Percentiles rank a stretch among this genome's conserved stretches.
These are phyloP conservation scores for Phytophthora cajani DNA, from an alignment of 352 stramenopile genomes.

Conservation along the genomic window DNA sequence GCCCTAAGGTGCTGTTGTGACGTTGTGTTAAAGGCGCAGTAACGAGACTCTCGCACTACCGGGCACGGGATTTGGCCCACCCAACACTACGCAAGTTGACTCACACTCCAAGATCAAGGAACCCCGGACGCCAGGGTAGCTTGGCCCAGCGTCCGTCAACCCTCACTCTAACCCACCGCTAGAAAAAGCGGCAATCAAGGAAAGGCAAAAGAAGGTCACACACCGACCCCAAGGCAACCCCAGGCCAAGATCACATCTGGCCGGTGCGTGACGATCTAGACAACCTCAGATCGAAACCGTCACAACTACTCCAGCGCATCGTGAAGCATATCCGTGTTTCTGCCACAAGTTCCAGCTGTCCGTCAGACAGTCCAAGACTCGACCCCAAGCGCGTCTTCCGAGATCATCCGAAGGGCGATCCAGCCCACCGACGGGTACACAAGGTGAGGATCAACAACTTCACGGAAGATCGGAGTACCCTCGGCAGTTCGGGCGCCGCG, in stretches of 20 bases:
- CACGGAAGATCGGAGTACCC: no score
- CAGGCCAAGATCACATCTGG: neutral
- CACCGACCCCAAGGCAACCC: neutral
- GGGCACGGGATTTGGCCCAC: conserved; percentile 2
- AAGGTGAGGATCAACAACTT: no score
- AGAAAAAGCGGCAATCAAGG: conserved; percentile 1
- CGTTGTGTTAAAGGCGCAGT: no score
- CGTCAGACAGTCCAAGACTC: neutral
- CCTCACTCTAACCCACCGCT: neutral
- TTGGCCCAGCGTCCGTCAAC: neutral
- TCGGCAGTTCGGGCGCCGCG: no score
- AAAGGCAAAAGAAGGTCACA: neutral
- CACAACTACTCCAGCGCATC: no score
- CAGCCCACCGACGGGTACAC: no score
- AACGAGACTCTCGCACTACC: neutral
- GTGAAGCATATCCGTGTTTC: neutral
- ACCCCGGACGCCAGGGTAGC: neutral
- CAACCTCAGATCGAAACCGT: neutral
- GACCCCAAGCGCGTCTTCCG: no score
- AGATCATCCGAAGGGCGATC: no score
- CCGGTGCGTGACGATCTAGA: neutral
- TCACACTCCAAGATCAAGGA: neutral
- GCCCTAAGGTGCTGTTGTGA: no score
- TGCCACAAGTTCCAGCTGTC: neutral
- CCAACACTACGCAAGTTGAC: neutral